phyloP scores from a whole-genome alignment of 2,329 filamentous ascomycete species.

The Biscogniauxia mediterranea region DNA sequence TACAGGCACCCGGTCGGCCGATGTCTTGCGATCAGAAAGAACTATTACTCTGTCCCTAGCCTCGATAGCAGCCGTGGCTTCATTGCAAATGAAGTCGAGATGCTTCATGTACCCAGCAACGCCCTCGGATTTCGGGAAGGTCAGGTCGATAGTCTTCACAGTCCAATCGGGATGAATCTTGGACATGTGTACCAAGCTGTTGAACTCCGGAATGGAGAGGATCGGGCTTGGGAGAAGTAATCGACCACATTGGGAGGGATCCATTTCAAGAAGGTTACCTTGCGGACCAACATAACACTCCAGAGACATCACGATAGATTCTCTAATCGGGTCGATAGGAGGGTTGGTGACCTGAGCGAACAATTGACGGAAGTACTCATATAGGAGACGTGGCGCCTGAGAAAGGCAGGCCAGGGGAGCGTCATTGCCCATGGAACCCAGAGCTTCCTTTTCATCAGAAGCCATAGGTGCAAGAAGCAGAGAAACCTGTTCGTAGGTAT shows the following conservation, averaged over 20 bases:
- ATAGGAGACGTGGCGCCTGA: constrained; percentile 83
- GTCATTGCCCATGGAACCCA: constrained; percentile 98
- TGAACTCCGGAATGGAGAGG: constrained; percentile 87
- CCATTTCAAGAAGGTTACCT: constrained; percentile 93
- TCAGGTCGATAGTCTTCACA: constrained; percentile 87
- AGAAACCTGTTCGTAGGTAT: constrained; percentile 93
- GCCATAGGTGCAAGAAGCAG: constrained; percentile 93
- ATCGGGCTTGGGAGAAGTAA: constrained; percentile 86
- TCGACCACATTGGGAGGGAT: constrained; percentile 81
- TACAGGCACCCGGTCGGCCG: constrained; percentile 76
- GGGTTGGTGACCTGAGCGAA: constrained; percentile 98
- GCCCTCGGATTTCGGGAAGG: constrained; percentile 84
- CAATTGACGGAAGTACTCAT: constrained; percentile 96
- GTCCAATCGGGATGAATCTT: constrained; percentile 76
- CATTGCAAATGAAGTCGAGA: constrained; percentile 83
- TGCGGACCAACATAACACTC: constrained; percentile 96
- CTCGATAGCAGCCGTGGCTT: constrained; percentile 79
- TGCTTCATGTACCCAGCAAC: constrained; percentile 81
- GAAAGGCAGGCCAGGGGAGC: constrained; percentile 88
- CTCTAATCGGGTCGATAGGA: constrained; percentile 93
- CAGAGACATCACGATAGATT: constrained; percentile 97
- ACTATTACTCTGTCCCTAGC: constrained; percentile 82
- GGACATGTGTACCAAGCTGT: constrained; percentile 76
- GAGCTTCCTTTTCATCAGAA: constrained; percentile 92
- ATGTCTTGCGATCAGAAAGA: constrained; percentile 84